Base-by-base conservation (phyloP, 495 filamentous ascomycete genomes). In the Xylaria telfairii region DNA sequence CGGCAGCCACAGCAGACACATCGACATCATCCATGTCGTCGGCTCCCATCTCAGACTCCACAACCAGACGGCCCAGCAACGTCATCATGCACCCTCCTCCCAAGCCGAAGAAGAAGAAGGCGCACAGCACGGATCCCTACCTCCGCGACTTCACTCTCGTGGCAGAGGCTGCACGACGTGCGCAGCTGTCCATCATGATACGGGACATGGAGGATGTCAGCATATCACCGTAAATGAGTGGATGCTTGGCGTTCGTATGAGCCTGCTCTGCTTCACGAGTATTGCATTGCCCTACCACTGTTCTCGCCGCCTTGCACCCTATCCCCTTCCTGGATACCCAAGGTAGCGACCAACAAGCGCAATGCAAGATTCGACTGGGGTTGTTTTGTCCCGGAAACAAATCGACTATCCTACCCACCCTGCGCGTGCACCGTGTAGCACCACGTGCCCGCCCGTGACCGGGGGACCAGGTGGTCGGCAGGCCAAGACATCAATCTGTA, bases 151-250 rank as follows among this genome's bases (percentile, higher is more conserved):
- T 93, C 78, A 95, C 86, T 63, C 86, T 98, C 28, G 88, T 98
- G 17, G 95, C 95, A n/a, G 95, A 98, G 81, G 95, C 95, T 3
- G 95, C 93, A 62, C 97, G 97, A 78, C 87, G 95, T 53, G 95
- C 95, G 9, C 93, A 97, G 82, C 91, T 97, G 86, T 92, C 92
- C 8, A 88, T 93, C 68, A 78, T 98, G 70, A 91, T 94, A 87
- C 85, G 95, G 67, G 95, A 98, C 81, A 81, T 98, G 75, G 92
- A 92, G 70, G 86, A 88, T 56, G 81, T 91, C 68, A 87, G 84
- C 30, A 76, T 92, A 39, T 91, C 77, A 79, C 78, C 74, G 65
- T 72, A 65, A 54, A 21, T 13, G n/a, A 32, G 37, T 24, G 9
- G 4, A 9, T n/a, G 41, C 37, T n/a, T 28, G 37, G 65, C 51